phyloP scores from a whole-genome alignment of 2,329 filamentous ascomycete species.

The Waltergamsia citrina region DNA sequence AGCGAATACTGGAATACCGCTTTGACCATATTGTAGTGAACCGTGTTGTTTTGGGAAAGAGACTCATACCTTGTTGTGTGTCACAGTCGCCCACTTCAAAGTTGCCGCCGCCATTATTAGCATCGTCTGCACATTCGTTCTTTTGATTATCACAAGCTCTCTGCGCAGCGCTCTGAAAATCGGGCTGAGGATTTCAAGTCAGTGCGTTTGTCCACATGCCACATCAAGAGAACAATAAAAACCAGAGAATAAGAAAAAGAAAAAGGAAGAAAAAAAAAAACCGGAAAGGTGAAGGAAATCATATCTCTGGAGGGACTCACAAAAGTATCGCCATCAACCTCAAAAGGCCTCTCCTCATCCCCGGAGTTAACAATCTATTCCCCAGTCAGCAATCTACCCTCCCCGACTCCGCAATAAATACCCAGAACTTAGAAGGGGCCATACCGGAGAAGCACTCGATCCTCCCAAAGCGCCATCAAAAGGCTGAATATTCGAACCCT shows the following conservation, averaged over 20 bases:
- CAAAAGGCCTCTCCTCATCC: constrained; percentile 29
- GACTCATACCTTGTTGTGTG: constrained; percentile 32
- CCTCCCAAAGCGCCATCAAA: constrained; percentile 31
- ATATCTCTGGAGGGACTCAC: constrained; percentile 18
- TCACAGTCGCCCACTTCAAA: constrained; percentile 35
- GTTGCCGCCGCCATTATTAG: constrained; percentile 21
- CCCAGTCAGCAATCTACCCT: no score
- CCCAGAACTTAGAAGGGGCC: constrained; percentile 7
- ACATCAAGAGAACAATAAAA: no score
- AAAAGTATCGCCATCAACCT: constrained; percentile 33
- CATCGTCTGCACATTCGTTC: constrained; percentile 32
- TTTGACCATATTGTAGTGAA: no score
- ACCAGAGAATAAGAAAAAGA: no score
- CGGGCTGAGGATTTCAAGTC: constrained; percentile 18
- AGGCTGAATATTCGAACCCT: constrained; percentile 25
- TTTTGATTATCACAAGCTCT: constrained; percentile 39
- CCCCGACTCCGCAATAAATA: no score
- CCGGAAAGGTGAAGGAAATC: no score
- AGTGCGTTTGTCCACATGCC: no score
- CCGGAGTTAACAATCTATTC: constrained; percentile 28
- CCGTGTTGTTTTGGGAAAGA: no score
- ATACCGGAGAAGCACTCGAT: constrained; percentile 22
- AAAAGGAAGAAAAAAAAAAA: no score
- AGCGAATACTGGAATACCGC: no score
- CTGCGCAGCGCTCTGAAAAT: constrained; percentile 30